phyloP scores from a whole-genome alignment of 805 yeast species.

The Phaffomyces opuntiae region DNA sequence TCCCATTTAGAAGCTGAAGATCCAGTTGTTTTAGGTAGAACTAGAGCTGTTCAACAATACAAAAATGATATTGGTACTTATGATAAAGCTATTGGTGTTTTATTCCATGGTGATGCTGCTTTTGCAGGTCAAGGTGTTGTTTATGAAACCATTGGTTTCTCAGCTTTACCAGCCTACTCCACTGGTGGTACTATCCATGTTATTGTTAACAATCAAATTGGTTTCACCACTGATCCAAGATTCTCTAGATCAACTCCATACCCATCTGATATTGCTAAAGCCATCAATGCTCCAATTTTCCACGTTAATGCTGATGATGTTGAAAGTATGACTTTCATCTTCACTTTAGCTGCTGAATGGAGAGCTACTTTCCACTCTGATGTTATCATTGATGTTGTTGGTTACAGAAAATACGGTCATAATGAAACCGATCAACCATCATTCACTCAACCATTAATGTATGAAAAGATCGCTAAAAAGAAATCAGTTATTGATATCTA shows the following conservation, averaged over 20 bases:
- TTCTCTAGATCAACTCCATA: slow-evolving; percentile 96
- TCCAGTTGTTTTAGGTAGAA: slow-evolving; percentile 96
- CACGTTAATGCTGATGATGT: slow-evolving; percentile 98
- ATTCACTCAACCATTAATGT: slow-evolving; percentile 98
- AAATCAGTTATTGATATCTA: slow-evolving; percentile 83
- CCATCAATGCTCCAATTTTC: slow-evolving; percentile 97
- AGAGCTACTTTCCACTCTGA: slow-evolving; percentile 95
- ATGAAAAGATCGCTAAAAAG: slow-evolving; percentile 83
- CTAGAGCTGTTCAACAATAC: slow-evolving; percentile 91
- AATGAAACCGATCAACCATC: slow-evolving; percentile 99
- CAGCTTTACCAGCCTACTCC: slow-evolving; percentile 86
- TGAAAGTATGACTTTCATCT: slow-evolving; percentile 85
- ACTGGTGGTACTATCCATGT: slow-evolving; percentile 98
- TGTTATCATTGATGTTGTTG: slow-evolving; percentile 93
- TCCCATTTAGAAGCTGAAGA: slow-evolving; percentile 99
- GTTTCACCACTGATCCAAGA: slow-evolving; percentile 98
- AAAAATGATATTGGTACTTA: slow-evolving; percentile 79
- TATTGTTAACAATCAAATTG: slow-evolving; percentile 96
- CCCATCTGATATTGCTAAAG: slow-evolving; percentile 95
- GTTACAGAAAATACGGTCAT: slow-evolving; percentile 98
- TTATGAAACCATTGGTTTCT: slow-evolving; percentile 96
- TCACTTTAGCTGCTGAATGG: slow-evolving; percentile 98
- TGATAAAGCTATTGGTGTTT: slow-evolving; percentile 83
- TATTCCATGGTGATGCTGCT: slow-evolving; percentile 99
- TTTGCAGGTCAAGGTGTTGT: slow-evolving; percentile 99